phyloP scores from a whole-genome alignment of 2,329 filamentous ascomycete genomes.

The Seiridium cupressi region DNA sequence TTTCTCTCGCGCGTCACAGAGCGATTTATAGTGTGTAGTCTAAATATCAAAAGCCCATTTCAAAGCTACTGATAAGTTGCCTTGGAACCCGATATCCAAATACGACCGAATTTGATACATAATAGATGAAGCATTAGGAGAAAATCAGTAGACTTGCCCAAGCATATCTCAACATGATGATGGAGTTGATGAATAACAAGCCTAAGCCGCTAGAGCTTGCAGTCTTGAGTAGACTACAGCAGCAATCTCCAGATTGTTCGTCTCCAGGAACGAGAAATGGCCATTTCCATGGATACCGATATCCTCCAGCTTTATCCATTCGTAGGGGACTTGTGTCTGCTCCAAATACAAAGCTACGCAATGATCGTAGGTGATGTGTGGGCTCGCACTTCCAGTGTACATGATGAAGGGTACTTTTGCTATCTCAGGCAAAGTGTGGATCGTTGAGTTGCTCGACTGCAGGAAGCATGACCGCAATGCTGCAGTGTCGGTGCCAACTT shows the following conservation, averaged over 20 bases:
- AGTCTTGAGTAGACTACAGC: conserved; percentile 1
- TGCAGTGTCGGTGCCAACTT: conserved; percentile 6
- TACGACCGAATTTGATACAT: no score
- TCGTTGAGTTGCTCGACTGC: conserved; percentile 4
- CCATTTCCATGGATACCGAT: conserved; percentile 8
- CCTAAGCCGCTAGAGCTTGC: not conserved
- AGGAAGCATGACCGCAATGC: conserved; percentile 7
- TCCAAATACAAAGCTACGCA: conserved; percentile 8
- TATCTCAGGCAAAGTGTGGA: conserved; percentile 5
- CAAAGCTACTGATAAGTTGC: no score
- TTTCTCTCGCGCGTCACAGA: no score
- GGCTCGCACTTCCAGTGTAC: conserved; percentile 8
- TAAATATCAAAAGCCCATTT: no score
- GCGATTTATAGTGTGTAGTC: no score
- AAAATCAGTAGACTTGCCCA: no score
- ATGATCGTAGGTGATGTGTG: conserved; percentile 10
- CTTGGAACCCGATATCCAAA: no score
- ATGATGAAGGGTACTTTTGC: conserved; percentile 10
- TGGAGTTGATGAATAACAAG: not conserved
- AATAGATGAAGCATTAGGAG: no score
- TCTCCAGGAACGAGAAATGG: conserved; percentile 9
- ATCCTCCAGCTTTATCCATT: conserved; percentile 9
- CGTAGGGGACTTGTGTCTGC: conserved; percentile 7
- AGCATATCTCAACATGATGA: not conserved
- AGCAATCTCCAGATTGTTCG: conserved; percentile 6